Evolutionary conservation across 2,329 filamentous ascomycete species (phyloP), one percentile per base, ranked within the genome.

Genomic region (Ascochyta koolunga): DNA sequence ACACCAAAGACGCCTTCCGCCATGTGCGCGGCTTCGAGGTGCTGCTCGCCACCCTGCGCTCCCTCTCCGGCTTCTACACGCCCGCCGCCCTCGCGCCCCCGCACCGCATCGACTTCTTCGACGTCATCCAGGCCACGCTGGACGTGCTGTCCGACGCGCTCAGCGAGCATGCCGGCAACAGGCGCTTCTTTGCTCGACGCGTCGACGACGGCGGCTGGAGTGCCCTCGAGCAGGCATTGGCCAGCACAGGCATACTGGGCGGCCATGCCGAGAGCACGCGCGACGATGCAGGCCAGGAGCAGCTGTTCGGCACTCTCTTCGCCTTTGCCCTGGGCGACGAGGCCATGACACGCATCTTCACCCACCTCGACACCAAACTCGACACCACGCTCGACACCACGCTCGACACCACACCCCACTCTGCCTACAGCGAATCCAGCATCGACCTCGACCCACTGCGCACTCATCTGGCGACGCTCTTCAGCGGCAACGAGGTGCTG

Each of bases 311-410:
- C 24, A 88, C 89, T 64, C 83, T 97, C 8, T 81, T 96, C 43
- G 85, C 90, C 5, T 93, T 96, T 76, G 87, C 89, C 1, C 76
- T 96, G 44, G 89, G 91, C 50, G 89, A 96, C 70, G 86, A 91
- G 68, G 84, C 86, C 38, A 80, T 93, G 55, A 85, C 89, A 47
- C 79, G 84, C 50, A 79, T 95, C 42, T 95, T 90, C 70, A 74
- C 69, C 13, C 65, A 75, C 53, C 68, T 76, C 15, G 69, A 71
- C 43, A 70, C 66, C 35, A 70, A 59, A n/a, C 42, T 62, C 7
- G 67, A 61, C 56, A 1, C 61, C 57, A 18, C 35, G n/a, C n/a
- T n/a, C n/a, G n/a, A n/a, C n/a, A n/a, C n/a, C 7, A 64, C 67
- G n/a, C 56, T 67, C 18, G 61, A 70, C 15, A 62, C 62, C 2